Percentiles rank a stretch among this genome's conserved stretches.
Evolutionary conservation across 192 early-diverging fungal genomes (phyloP).

Genomic region (Endogone sp.): DNA sequence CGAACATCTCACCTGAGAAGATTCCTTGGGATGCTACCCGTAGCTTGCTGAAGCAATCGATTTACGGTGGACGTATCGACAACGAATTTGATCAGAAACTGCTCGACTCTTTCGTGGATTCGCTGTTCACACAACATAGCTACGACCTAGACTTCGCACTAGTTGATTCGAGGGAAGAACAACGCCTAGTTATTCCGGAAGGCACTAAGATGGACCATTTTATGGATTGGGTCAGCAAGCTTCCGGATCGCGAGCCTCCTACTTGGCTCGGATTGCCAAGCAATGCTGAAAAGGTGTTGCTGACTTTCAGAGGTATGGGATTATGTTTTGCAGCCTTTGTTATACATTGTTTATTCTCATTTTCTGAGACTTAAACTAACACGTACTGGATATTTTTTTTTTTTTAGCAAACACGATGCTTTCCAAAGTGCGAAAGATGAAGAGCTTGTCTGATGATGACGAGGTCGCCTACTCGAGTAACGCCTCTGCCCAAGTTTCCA

Average conservation of each 20-base stretch:
- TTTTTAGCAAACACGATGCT: constrained; percentile 62
- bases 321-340: neutral
- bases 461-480: constrained; percentile 52
- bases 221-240: constrained; percentile 78
- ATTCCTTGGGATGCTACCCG: constrained; percentile 97
- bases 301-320: constrained; percentile 69
- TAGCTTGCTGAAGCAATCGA: constrained; percentile 77
- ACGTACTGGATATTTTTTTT: constrained; percentile 4
- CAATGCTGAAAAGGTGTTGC: constrained; percentile 89
- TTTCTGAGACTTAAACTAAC: neutral
- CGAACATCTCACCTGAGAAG: constrained; percentile 88
- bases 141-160: constrained; percentile 83
- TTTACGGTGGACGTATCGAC: constrained; percentile 98
- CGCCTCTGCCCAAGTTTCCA: constrained; percentile 13
- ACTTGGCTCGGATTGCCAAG: constrained; percentile 94
- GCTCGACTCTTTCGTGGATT: constrained; percentile 81
- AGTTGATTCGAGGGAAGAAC: constrained; percentile 37
- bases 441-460: constrained; percentile 76
- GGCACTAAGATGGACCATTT: constrained; percentile 83
- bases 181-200: constrained; percentile 70
- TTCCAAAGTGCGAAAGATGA: constrained; percentile 83
- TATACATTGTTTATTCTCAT: constrained; percentile 7
- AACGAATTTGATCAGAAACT: constrained; percentile 85
- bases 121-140: constrained; percentile 71
- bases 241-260: constrained; percentile 93